Base-by-base conservation (phyloP, 148 eudicot species). In the Oxyria digyna region DNA sequence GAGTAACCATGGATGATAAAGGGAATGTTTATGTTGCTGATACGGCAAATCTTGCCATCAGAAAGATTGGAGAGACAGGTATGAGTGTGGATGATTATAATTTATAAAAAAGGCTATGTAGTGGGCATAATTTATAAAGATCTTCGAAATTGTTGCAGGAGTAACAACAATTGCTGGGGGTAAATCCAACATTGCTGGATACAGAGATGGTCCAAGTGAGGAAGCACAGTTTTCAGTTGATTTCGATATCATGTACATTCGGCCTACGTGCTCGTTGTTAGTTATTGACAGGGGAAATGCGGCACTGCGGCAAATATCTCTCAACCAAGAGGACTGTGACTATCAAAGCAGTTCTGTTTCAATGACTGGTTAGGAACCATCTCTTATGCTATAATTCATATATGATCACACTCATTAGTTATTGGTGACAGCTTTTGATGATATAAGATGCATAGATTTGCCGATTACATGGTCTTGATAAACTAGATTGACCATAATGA, bases 111-210 rank as follows among this genome's bases (percentile, higher is more conserved):
- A 31, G 12, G 24, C 67, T 63, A 18, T 63, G 67, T 63, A 31
- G 21, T 67, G 13, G 48, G 20, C 48, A 29, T 57, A 10, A 59
- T 15, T 18, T 38, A 59, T 15, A 8, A 31, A 7, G 23, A 15
- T 55, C 26, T 52, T 38, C 54, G 45, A 57, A 63, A 48, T 49
- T 4, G 46, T 37, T 76, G 62, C 80, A 95, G 99, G 99, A 67
- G 99, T 95, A 81, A 88, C 97, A 29, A 95, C 99, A 43, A 95
- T 95, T 81, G 99, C 99, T 69, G 99, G 99, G 57, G 99, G 99
- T 6, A 95, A 91, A 77, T 95, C 99, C 46, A 95, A 83, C 81
- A 79, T 85, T 80, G 84, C 92, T 37, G 99, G 99, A 55, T 91
- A 88, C 79, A 88, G 97, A 78, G 99, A 91, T 72, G 99, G 99